Percentiles rank a stretch among this genome's conserved stretches.
Evolutionary conservation across 2,329 filamentous ascomycete genomes (phyloP).

Genomic region (Myriosclerotinia curreyana): DNA sequence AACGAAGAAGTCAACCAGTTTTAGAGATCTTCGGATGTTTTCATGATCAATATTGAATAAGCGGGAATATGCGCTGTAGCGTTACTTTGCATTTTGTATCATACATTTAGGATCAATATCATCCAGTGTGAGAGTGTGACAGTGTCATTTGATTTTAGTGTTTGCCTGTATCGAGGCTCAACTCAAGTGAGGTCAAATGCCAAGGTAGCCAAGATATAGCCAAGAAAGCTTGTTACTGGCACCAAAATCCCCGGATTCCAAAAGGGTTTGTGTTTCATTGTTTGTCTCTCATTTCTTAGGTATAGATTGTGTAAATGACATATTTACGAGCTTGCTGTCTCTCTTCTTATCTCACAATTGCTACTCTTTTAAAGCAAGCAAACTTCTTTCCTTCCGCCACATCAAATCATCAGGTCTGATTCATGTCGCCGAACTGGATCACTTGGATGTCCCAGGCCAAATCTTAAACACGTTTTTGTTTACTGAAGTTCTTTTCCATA

Average conservation of each 20-base stretch:
- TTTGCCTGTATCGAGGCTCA: not conserved
- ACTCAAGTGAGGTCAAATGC: not conserved
- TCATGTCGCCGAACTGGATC: too few species aligned
- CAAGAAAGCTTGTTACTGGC: not conserved
- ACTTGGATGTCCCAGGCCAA: too few species aligned
- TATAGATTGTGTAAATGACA: too few species aligned
- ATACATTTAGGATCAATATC: not conserved
- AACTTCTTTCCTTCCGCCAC: too few species aligned
- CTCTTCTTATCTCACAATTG: too few species aligned
- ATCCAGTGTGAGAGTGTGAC: too few species aligned
- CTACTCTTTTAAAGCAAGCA: too few species aligned
- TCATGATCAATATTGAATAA: not conserved
- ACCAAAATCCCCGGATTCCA: not conserved
- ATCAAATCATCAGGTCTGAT: too few species aligned
- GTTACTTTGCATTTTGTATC: not conserved
- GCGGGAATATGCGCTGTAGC: not conserved
- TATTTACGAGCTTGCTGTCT: too few species aligned
- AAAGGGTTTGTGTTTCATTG: not conserved
- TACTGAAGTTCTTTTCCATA: too few species aligned
- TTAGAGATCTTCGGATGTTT: not conserved
- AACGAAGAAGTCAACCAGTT: conserved; percentile 15
- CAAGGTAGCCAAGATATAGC: not conserved
- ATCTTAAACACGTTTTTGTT: too few species aligned
- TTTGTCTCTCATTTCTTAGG: not conserved
- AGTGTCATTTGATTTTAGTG: not conserved